Conservation (phyloP, 495 filamentous ascomycete genomes). For the Pyrenula massariospora region DNA sequence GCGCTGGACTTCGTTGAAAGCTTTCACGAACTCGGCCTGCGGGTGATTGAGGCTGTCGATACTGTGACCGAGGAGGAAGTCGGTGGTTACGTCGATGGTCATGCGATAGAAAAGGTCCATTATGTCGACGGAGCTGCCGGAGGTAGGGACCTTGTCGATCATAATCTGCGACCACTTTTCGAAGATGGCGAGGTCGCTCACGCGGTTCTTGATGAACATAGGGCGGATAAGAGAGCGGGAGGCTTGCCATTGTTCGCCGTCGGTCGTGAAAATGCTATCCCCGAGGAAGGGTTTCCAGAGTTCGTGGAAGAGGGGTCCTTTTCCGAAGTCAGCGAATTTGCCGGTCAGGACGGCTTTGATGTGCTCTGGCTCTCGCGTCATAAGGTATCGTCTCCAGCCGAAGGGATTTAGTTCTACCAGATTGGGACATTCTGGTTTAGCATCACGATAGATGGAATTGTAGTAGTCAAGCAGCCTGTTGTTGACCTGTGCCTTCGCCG, state of each 20-base stretch:
- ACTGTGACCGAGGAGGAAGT: slow-evolving; percentile 43
- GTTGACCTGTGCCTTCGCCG: slow-evolving; percentile 11
- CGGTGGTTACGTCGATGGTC: slow-evolving; percentile 47
- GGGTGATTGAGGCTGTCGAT: slow-evolving; percentile 41
- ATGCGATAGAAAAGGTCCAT: slow-evolving; percentile 41
- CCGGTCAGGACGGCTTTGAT: slow-evolving; percentile 44
- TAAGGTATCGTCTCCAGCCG: slow-evolving; percentile 24
- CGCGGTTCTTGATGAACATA: slow-evolving; percentile 43
- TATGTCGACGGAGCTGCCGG: slow-evolving; percentile 32
- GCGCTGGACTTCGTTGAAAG: slow-evolving; percentile 41
- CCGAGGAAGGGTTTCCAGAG: slow-evolving; percentile 44
- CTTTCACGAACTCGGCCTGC: slow-evolving; percentile 34
- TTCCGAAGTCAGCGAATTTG: slow-evolving; percentile 44
- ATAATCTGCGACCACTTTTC: slow-evolving; percentile 33
- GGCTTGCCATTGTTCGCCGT: slow-evolving; percentile 41
- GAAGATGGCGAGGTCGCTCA: slow-evolving; percentile 38
- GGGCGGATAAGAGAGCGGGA: slow-evolving; percentile 41
- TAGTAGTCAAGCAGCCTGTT: slow-evolving; percentile 21
- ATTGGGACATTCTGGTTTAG: slow-evolving; percentile 23
- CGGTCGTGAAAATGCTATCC: slow-evolving; percentile 46
- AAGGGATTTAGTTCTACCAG: slow-evolving; percentile 20
- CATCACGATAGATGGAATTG: slow-evolving; percentile 14
- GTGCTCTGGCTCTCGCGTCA: slow-evolving; percentile 44
- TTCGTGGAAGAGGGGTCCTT: slow-evolving; percentile 36
- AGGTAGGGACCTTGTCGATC: slow-evolving; percentile 22